A percentile compares a stretch with the other conserved stretches of the same genome.
phyloP scores from a whole-genome alignment of 208 protist genomes.

The Eutreptiella sp. region DNA sequence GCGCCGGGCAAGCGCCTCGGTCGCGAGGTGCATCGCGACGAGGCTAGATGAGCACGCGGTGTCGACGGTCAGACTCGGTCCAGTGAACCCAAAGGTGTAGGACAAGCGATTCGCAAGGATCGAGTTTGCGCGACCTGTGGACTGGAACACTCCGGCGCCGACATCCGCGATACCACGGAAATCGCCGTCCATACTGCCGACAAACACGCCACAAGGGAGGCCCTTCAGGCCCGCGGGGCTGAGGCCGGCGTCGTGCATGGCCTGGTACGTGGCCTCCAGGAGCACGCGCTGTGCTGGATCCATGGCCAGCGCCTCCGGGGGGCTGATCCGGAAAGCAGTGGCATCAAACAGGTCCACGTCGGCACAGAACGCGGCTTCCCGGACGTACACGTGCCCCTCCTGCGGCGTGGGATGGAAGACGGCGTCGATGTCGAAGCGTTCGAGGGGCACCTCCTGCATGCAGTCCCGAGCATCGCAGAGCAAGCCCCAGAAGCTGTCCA shows the following conservation, averaged over 20 bases:
- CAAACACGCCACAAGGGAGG: constrained; percentile 8
- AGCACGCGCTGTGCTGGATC: constrained; percentile 44
- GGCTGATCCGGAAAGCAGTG: constrained; percentile 24
- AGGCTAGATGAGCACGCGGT: constrained; percentile 66
- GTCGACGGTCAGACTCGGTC: constrained; percentile 53
- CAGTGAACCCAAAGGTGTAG: constrained; percentile 46
- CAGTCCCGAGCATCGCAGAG: background rate
- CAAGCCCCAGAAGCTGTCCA: constrained; percentile 1
- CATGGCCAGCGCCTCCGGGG: constrained; percentile 30
- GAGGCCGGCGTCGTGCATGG: constrained; percentile 36
- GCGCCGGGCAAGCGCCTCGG: constrained; percentile 26
- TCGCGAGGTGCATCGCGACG: constrained; percentile 51
- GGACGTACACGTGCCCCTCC: no score
- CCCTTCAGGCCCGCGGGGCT: constrained; percentile 2
- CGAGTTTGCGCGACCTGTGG: background rate
- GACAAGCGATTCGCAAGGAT: constrained; percentile 43
- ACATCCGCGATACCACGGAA: constrained; percentile 11
- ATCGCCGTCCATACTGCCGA: constrained; percentile 5
- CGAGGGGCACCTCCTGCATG: background rate
- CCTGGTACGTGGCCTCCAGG: constrained; percentile 29
- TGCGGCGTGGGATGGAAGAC: no score
- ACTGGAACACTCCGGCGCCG: constrained; percentile 1
- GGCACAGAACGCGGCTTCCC: no score
- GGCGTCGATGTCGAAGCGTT: no score
- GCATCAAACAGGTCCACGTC: constrained; percentile 38